These are phyloP conservation scores for Ensete glaucum DNA, from an alignment of 176 grass and related monocot genomes.

Conservation along the genomic window DNA sequence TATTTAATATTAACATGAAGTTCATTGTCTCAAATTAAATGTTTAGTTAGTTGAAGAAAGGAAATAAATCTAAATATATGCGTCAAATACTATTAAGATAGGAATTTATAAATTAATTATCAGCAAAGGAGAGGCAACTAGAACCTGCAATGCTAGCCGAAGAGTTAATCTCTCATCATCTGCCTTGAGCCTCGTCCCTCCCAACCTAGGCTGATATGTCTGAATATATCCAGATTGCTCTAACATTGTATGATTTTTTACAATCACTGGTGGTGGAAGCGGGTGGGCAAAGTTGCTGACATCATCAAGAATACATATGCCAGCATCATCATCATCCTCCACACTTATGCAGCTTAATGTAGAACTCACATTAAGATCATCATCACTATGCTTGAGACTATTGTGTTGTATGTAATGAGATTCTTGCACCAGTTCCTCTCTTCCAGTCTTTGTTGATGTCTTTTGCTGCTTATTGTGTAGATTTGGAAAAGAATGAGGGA, in stretches of 20 bases:
- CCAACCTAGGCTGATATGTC: constrained; percentile 37
- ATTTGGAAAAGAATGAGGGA: constrained; percentile 29
- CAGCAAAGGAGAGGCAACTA: constrained; percentile 1
- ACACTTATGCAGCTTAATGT: constrained; percentile 28
- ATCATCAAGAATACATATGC: constrained; percentile 50
- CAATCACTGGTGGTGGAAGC: constrained; percentile 18
- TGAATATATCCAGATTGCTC: constrained; percentile 39
- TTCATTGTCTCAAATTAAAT: background rate
- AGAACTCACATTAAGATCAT: constrained; percentile 27
- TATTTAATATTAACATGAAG: background rate
- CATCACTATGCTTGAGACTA: constrained; percentile 26
- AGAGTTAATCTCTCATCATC: constrained; percentile 64
- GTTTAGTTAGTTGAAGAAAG: background rate
- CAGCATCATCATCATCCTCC: constrained; percentile 40
- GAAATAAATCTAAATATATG: background rate
- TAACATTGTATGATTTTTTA: constrained; percentile 16
- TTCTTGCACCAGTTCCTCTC: constrained; percentile 22
- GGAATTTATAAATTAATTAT: background rate
- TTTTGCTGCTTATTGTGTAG: background rate
- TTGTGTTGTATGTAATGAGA: constrained; percentile 35
- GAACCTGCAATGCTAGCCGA: constrained; percentile 74
- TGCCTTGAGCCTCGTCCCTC: constrained; percentile 46
- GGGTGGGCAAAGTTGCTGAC: constrained; percentile 27
- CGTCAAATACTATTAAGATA: background rate
- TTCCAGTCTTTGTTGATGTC: background rate